phyloP scores from a whole-genome alignment of 1,284 basidiomycete genomes.

The Grifola frondosa region DNA sequence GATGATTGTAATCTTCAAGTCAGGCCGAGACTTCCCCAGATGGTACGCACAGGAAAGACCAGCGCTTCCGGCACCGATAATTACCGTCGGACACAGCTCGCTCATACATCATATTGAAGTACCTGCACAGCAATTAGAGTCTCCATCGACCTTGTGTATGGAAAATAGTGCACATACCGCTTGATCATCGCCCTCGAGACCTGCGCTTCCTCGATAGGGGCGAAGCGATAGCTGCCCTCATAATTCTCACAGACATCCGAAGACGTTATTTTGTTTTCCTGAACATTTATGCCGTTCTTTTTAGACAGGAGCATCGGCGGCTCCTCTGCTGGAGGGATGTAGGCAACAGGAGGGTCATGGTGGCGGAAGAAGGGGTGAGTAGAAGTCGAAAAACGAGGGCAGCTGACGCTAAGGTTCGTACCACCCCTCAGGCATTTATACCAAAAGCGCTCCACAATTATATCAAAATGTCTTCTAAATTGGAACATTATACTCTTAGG shows the following conservation, averaged over 20 bases:
- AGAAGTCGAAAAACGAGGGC: too few species aligned
- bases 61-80: slow-evolving; percentile 80
- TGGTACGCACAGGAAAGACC: slow-evolving; percentile 80
- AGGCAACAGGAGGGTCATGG: slow-evolving; percentile 36
- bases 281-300: slow-evolving; percentile 23
- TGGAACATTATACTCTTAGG: too few species aligned
- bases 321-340: slow-evolving; percentile 24
- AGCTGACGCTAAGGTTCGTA: too few species aligned
- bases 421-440: too few species aligned
- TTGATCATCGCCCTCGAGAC: slow-evolving; percentile 81
- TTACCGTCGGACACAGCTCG: slow-evolving; percentile 75
- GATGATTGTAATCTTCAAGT: slow-evolving; percentile 79
- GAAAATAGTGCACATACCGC: slow-evolving; percentile 39
- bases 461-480: too few species aligned
- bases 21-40: slow-evolving; percentile 66
- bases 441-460: too few species aligned
- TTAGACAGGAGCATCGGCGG: slow-evolving; percentile 24
- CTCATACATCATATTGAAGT: slow-evolving; percentile 75
- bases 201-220: slow-evolving; percentile 74
- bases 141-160: too few species aligned
- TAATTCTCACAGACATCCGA: slow-evolving; percentile 51
- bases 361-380: not conserved
- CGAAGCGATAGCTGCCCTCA: slow-evolving; percentile 64
- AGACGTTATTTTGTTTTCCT: slow-evolving; percentile 12
- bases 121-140: slow-evolving; percentile 38